phyloP scores from a whole-genome alignment of 139 green algal genomes.

The Chara braunii region DNA sequence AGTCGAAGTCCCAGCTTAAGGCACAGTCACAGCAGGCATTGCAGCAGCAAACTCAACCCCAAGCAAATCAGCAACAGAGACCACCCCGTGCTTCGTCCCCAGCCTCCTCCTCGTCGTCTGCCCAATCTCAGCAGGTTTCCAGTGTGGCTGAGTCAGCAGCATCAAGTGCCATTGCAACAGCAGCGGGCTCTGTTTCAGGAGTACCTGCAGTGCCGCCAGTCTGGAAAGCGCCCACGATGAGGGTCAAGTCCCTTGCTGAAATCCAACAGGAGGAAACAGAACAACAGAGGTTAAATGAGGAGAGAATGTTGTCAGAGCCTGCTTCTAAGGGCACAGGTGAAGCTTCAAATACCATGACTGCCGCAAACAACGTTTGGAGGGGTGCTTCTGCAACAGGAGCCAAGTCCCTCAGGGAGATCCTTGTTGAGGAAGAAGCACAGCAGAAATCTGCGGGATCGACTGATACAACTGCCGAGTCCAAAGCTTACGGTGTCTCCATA shows the following conservation, averaged over 20 bases:
- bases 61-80: no score
- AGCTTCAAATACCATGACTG: neutral
- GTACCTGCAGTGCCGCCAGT: neutral
- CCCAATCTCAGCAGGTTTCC: no score
- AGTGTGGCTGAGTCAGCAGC: no score
- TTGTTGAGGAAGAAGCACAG: conserved; percentile 26
- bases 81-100: no score
- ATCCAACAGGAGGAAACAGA: conserved; percentile 24
- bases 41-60: no score
- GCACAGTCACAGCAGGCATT: no score
- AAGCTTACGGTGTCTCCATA: no score
- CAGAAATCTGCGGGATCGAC: no score
- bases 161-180: conserved; percentile 7
- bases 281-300: conserved; percentile 9
- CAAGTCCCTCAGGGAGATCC: conserved; percentile 34
- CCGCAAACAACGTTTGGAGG: no score
- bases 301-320: conserved; percentile 1
- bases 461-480: no score
- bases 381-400: neutral
- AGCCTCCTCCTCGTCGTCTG: no score
- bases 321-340: neutral
- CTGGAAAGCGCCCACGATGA: neutral
- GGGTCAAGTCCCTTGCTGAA: conserved; percentile 6
- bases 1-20: no score
- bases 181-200: neutral